A percentile compares a stretch with the other conserved stretches of the same genome.
phyloP scores from a whole-genome alignment of 2,329 filamentous ascomycete species.

The Botrytis fragariae region DNA sequence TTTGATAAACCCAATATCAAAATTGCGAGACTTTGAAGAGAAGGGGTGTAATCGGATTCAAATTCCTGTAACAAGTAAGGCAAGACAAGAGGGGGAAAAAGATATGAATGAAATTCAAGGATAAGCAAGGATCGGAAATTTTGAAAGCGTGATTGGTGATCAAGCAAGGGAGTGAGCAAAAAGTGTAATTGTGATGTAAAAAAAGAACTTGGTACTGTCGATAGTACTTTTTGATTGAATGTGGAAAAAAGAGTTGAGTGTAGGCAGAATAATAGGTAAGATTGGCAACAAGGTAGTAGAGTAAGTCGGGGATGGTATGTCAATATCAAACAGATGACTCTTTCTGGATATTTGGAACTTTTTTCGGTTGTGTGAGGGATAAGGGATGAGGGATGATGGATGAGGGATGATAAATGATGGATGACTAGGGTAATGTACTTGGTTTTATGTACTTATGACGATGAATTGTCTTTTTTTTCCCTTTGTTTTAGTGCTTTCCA shows the following conservation, averaged over 20 bases:
- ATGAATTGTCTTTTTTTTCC: neutral
- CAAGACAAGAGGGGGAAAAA: neutral
- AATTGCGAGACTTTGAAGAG: neutral
- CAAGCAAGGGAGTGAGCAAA: neutral
- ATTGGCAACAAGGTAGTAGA: neutral
- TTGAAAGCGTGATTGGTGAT: neutral
- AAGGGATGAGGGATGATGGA: neutral
- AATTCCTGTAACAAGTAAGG: neutral
- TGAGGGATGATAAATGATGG: neutral
- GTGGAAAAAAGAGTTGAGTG: no score
- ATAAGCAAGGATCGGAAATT: slow-evolving; percentile 7
- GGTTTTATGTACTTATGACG: neutral
- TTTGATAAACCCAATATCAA: neutral
- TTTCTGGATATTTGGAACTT: neutral
- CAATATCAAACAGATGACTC: neutral
- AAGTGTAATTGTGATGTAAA: neutral
- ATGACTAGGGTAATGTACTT: neutral
- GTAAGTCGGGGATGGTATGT: neutral
- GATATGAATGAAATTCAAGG: neutral
- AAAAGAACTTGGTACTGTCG: neutral
- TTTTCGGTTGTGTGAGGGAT: neutral
- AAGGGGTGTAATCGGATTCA: neutral
- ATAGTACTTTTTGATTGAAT: neutral
- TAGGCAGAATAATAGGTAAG: neutral
- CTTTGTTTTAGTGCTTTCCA: neutral